Conservation (phyloP, 2,329 filamentous ascomycete genomes). For the Apiospora kogelbergensis region DNA sequence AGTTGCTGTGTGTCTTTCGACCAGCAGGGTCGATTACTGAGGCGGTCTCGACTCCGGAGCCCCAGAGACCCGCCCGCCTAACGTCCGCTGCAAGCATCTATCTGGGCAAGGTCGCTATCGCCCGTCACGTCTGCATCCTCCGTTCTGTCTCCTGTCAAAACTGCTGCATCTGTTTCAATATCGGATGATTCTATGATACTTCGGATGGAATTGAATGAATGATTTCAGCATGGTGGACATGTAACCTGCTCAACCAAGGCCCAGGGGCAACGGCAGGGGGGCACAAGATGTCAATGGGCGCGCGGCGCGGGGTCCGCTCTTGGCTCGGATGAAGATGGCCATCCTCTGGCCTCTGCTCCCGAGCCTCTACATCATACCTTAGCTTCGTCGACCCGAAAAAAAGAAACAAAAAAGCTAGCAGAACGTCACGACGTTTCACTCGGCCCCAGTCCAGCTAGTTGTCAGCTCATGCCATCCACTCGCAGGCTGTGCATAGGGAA, state of each 20-base stretch:
- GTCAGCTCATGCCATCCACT: background rate
- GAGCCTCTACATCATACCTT: conserved; percentile 6
- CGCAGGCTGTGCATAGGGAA: background rate
- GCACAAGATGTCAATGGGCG: background rate
- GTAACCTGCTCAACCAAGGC: background rate
- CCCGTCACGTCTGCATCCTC: background rate
- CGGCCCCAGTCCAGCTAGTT: conserved; percentile 3
- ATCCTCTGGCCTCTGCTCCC: background rate
- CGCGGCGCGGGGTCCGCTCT: background rate
- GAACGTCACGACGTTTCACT: conserved; percentile 12
- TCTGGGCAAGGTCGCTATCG: background rate
- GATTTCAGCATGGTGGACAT: background rate
- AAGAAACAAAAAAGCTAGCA: background rate
- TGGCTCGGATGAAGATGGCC: background rate
- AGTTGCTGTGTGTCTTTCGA: background rate
- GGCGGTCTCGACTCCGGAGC: conserved; percentile 5
- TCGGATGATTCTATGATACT: background rate
- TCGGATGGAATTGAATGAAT: background rate
- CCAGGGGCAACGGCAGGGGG: too few species aligned
- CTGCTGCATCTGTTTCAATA: background rate
- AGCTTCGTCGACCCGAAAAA: conserved; percentile 2
- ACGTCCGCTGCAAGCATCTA: background rate
- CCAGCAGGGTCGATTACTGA: background rate
- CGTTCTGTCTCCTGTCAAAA: background rate
- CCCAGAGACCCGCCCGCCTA: background rate